Base-by-base conservation (phyloP, 2,329 filamentous ascomycete genomes). In the Fusarium sp. region DNA sequence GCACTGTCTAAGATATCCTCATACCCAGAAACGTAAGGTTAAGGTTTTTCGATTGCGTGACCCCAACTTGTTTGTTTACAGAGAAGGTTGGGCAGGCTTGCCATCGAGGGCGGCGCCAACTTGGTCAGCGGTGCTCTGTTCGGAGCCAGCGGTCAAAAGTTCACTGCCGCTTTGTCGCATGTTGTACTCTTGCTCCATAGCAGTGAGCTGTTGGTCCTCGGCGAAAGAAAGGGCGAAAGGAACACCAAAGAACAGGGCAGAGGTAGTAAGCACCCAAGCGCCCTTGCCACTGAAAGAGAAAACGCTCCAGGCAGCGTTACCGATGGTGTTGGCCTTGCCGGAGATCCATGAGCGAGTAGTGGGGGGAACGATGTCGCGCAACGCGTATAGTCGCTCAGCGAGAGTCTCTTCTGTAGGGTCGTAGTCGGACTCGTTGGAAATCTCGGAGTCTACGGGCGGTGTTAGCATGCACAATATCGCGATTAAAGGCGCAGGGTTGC, bases 131-230 rank as follows among this genome's bases (percentile, higher is more conserved):
- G 87, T 88, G 68, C 79, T 82, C 58, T 78, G 78, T 55, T 81
- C 82, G 8, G 79, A 76, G 39, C 84, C 86, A 17, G 84, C 86
- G 17, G 87, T 89, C 68, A 90, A 78, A 41, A 90, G 81, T 80
- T 97, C 94, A 80, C 93, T 92, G 72, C 94, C 94, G 79, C 93
- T 90, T 89, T 97, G 94, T 83, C 96, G 93, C 94, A 97, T 96
- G 83, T 93, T 91, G 89, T 95, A 94, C 86, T 98, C 95, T 83
- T 94, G 91, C 90, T 99, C 96, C 94, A 98, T 97, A 86, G 97
- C 95, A 74, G 95, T 88, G 81, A 97, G 91, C 86, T 97, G 94
- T 88, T 98, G 94, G 87, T 99, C 96, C 87, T 99, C 96, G 72
- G 93, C 91, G 81, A 94, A 95, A 65, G 94, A 95, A 76, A 99